Percentiles rank a stretch among this genome's conserved stretches.
These are phyloP conservation scores for Wickerhamiella alocasiicola DNA, from an alignment of 805 yeast genomes.

Conservation along the genomic window DNA sequence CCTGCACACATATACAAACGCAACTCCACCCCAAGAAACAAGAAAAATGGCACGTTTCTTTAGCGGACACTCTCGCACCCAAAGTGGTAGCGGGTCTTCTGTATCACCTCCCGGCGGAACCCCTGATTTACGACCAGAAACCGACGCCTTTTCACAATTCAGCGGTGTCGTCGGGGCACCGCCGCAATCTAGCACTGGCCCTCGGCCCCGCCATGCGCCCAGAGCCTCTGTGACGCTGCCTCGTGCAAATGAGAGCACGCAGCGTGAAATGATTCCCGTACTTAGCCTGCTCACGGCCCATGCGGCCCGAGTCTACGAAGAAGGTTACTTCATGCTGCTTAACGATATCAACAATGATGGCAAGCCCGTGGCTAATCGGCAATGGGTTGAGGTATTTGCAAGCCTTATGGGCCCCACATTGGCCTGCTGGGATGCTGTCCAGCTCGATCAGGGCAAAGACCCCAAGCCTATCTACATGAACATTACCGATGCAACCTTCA, in stretches of 20 bases:
- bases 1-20: too few relatives aligned
- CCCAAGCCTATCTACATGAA: slow-evolving; percentile 75
- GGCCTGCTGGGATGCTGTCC: slow-evolving; percentile 70
- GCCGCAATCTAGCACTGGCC: slow-evolving; percentile 1
- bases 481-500: slow-evolving; percentile 78
- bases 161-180: slow-evolving; percentile 7
- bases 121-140: slow-evolving; percentile 5
- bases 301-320: slow-evolving; percentile 49
- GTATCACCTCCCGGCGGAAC: not conserved
- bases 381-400: slow-evolving; percentile 90
- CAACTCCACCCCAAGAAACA: too few relatives aligned
- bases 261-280: slow-evolving; percentile 60
- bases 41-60: slow-evolving; percentile 9
- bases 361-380: slow-evolving; percentile 57
- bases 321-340: slow-evolving; percentile 37
- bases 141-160: slow-evolving; percentile 7
- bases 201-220: slow-evolving; percentile 7
- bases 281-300: slow-evolving; percentile 62
- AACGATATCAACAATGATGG: slow-evolving; percentile 58
- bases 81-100: not conserved
- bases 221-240: slow-evolving; percentile 10
- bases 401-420: slow-evolving; percentile 81
- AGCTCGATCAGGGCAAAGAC: slow-evolving; percentile 43
- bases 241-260: slow-evolving; percentile 28
- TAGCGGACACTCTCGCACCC: slow-evolving; percentile 5